phyloP scores from a whole-genome alignment of 306 rosid species.

The Dicorynia guianensis region DNA sequence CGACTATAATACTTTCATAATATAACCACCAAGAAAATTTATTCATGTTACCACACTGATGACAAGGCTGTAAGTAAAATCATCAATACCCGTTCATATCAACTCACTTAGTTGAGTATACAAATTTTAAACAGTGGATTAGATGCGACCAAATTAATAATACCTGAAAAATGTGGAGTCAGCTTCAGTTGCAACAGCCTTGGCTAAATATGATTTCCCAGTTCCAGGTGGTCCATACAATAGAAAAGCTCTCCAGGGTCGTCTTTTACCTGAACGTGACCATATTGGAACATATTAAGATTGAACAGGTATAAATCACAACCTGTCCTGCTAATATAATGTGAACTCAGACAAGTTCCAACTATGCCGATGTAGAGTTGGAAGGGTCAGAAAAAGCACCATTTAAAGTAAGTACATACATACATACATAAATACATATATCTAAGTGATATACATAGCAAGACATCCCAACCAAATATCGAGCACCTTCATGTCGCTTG shows the following conservation, averaged over 20 bases:
- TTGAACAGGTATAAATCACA: not conserved
- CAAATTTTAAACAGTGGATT: not conserved
- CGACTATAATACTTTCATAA: constrained; percentile 15
- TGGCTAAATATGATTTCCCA: constrained; percentile 97
- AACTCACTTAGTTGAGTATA: constrained; percentile 9
- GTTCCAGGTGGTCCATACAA: constrained; percentile 99
- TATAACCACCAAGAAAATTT: not conserved
- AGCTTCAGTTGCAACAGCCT: constrained; percentile 99
- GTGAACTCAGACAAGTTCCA: not conserved
- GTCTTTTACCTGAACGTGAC: constrained; percentile 79
- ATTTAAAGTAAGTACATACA: not conserved
- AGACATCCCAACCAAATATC: no score
- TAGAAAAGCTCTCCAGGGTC: constrained; percentile 97
- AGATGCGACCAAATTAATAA: not conserved
- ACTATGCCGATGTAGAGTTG: not conserved
- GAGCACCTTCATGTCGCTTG: no score
- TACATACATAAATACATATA: no score
- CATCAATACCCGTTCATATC: not conserved
- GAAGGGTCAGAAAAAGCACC: not conserved
- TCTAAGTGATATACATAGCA: no score
- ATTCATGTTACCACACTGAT: not conserved
- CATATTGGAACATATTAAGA: not conserved
- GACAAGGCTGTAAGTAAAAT: constrained; percentile 6
- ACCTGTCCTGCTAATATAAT: not conserved
- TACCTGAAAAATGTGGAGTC: constrained; percentile 98